Conservation (phyloP, 805 yeast species). For the Candida nonsorbophila region DNA sequence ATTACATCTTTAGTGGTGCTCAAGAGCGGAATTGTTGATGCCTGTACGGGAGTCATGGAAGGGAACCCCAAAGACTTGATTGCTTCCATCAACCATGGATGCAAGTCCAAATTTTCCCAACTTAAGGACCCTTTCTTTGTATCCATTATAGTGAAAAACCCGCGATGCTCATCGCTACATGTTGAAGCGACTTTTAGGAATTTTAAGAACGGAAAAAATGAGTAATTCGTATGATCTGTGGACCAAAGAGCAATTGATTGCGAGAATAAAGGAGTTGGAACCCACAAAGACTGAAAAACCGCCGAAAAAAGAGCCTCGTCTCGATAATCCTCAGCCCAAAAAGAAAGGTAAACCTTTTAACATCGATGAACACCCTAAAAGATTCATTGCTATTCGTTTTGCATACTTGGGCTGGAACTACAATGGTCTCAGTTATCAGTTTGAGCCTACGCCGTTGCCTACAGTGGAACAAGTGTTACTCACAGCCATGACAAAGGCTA, state of each 20-base stretch:
- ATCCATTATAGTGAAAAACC: conserved; percentile 10
- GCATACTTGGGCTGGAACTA: conserved; percentile 94
- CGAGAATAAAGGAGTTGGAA: conserved; percentile 55
- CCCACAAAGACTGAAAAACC: conserved; percentile 2
- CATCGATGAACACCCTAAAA: conserved; percentile 52
- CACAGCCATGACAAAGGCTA: conserved; percentile 64
- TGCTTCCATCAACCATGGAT: conserved; percentile 71
- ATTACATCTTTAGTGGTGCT: conserved; percentile 87
- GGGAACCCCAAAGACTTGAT: conserved; percentile 69
- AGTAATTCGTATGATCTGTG: conserved; percentile 47
- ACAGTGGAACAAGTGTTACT: conserved; percentile 80
- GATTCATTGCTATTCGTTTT: conserved; percentile 76
- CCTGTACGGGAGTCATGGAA: conserved; percentile 95
- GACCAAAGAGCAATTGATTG: conserved; percentile 62
- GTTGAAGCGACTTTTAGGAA: conserved; percentile 21
- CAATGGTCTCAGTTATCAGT: conserved; percentile 83
- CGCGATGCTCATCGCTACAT: conserved; percentile 9
- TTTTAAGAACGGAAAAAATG: conserved; percentile 14
- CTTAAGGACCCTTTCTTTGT: conserved; percentile 38
- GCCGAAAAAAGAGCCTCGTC: neutral
- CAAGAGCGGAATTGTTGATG: conserved; percentile 85
- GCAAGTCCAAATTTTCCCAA: conserved; percentile 58
- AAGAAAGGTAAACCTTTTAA: conserved; percentile 49
- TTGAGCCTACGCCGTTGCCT: conserved; percentile 69
- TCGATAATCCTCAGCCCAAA: conserved; percentile 2